Conservation (phyloP, 805 yeast species). For the Wickerhamiella qilinensis region DNA sequence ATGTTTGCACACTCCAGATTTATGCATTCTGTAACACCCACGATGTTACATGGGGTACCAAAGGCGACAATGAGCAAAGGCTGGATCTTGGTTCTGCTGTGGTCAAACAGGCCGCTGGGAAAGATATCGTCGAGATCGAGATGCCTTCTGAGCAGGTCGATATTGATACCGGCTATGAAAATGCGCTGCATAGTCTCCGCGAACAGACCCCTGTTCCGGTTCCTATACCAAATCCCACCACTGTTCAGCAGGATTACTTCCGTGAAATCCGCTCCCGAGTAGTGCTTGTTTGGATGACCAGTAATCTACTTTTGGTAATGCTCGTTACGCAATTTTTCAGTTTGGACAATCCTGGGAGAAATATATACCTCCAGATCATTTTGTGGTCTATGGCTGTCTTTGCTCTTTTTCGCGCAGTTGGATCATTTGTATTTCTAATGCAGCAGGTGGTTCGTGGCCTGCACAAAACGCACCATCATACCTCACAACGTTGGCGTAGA, state of each 20-base stretch:
- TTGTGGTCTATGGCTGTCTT: constrained; percentile 85
- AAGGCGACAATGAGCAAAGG: constrained; percentile 70
- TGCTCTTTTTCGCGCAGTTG: constrained; percentile 67
- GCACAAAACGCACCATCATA: constrained; percentile 15
- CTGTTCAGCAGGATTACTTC: constrained; percentile 60
- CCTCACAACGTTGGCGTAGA: constrained; percentile 6
- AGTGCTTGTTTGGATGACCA: constrained; percentile 85
- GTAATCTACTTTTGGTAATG: constrained; percentile 70
- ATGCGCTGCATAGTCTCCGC: constrained; percentile 53
- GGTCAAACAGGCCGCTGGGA: constrained; percentile 56
- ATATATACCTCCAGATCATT: constrained; percentile 67
- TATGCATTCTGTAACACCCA: constrained; percentile 97
- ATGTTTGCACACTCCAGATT: constrained; percentile 81
- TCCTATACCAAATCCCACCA: constrained; percentile 24
- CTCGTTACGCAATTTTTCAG: constrained; percentile 70
- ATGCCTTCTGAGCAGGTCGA: constrained; percentile 54
- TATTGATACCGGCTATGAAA: constrained; percentile 68
- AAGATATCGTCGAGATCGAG: constrained; percentile 68
- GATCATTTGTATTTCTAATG: constrained; percentile 56
- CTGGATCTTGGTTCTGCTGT: constrained; percentile 67
- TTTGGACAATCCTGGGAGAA: constrained; percentile 46
- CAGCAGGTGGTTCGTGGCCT: constrained; percentile 20
- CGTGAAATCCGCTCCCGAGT: constrained; percentile 89
- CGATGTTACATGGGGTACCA: constrained; percentile 98
- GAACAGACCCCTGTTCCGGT: constrained; percentile 48